A percentile compares a stretch with the other conserved stretches of the same genome.
Evolutionary conservation across 2,329 filamentous ascomycete genomes (phyloP).

Genomic region (Venturia oleaginea): DNA sequence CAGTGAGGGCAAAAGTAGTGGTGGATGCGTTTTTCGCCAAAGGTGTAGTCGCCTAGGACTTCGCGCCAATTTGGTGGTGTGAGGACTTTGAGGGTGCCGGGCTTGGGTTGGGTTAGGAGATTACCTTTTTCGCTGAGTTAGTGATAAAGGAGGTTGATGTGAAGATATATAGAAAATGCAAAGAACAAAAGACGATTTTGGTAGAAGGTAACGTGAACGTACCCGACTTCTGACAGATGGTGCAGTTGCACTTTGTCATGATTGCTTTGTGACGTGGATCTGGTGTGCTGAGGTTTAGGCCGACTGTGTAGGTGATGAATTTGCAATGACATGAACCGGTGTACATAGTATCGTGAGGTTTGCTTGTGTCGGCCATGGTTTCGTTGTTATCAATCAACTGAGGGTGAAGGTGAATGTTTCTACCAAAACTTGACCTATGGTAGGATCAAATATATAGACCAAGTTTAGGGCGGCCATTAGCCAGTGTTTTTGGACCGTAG

Average conservation of each 20-base stretch:
- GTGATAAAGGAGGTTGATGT: background rate
- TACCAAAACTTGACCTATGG: background rate
- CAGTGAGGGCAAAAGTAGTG: conserved; percentile 9
- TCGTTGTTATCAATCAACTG: too few relatives aligned
- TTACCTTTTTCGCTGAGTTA: background rate
- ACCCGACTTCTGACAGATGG: conserved; percentile 10
- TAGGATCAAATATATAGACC: background rate
- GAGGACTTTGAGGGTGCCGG: conserved; percentile 7
- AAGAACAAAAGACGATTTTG: too few relatives aligned
- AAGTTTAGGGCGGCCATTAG: too few relatives aligned
- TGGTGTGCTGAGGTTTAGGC: background rate
- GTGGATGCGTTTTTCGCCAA: conserved; percentile 3
- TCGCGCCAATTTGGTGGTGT: conserved; percentile 4
- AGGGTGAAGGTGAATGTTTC: background rate
- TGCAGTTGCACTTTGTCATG: conserved; percentile 11
- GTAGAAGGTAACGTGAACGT: background rate
- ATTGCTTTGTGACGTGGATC: conserved; percentile 4
- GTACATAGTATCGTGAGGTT: background rate
- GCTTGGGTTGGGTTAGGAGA: conserved; percentile 1
- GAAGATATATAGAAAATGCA: too few relatives aligned
- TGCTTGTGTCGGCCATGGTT: background rate
- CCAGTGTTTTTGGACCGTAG: background rate
- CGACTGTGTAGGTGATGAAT: conserved; percentile 4
- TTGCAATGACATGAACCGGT: conserved; percentile 9
- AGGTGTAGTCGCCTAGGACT: conserved; percentile 4